These are phyloP conservation scores for Viola pubescens DNA, from an alignment of 441 rosid species.

Conservation along the genomic window DNA sequence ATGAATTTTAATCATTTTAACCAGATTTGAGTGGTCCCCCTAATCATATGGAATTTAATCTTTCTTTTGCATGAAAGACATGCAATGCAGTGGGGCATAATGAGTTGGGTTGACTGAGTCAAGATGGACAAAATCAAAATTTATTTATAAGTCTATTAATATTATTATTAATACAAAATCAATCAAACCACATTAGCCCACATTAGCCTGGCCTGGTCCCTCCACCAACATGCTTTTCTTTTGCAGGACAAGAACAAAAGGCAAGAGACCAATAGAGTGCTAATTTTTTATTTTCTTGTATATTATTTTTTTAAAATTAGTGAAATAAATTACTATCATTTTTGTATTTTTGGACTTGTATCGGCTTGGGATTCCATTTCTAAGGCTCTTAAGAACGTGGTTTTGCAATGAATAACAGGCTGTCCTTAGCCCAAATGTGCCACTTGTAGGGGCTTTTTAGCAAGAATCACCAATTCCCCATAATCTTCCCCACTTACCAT, in stretches of 20 bases:
- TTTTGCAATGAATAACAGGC: conserved; percentile 15
- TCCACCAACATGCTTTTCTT: conserved; percentile 19
- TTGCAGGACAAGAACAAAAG: conserved; percentile 12
- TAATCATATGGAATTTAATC: conserved; percentile 1
- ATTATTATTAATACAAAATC: no score
- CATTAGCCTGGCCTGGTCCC: background rate
- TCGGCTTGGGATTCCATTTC: conserved; percentile 11
- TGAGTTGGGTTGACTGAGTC: conserved; percentile 2
- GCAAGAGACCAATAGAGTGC: background rate
- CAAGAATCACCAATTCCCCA: background rate
- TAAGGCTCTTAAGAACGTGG: conserved; percentile 9
- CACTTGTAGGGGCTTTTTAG: background rate
- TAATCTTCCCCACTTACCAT: background rate
- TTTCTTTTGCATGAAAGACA: conserved; percentile 7
- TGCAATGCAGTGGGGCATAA: background rate
- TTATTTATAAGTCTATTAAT: no score
- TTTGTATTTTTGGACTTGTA: background rate
- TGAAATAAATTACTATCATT: background rate
- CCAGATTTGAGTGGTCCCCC: background rate
- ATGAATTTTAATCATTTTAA: background rate
- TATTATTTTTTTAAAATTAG: no score
- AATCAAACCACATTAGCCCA: background rate
- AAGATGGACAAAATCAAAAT: background rate
- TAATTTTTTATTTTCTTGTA: background rate
- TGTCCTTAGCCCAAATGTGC: conserved; percentile 14